phyloP scores from a whole-genome alignment of 371 early-diverging fungal genomes.

The Rhizopus sp. region DNA sequence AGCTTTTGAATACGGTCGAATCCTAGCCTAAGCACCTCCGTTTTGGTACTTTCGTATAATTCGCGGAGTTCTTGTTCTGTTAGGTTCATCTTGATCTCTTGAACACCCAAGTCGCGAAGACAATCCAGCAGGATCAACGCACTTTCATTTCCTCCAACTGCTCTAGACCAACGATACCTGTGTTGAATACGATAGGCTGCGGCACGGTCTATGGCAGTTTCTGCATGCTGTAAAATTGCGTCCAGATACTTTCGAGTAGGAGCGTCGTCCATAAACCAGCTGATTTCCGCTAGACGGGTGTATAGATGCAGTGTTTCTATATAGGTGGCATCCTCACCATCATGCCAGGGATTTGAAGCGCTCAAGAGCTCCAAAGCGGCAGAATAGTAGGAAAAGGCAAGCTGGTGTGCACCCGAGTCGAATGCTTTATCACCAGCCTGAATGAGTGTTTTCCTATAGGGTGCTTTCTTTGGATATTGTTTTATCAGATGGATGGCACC shows the following conservation, averaged over 20 bases:
- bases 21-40: constrained; percentile 36
- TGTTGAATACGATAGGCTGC: constrained; percentile 48
- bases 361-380: constrained; percentile 33
- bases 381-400: constrained; percentile 43
- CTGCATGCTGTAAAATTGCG: constrained; percentile 38
- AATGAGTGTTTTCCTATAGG: constrained; percentile 34
- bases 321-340: constrained; percentile 42
- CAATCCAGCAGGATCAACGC: constrained; percentile 40
- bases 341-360: constrained; percentile 35
- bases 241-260: constrained; percentile 26
- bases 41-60: constrained; percentile 32
- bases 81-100: constrained; percentile 30
- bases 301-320: constrained; percentile 46
- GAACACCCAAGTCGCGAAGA: constrained; percentile 40
- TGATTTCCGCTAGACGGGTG: constrained; percentile 45
- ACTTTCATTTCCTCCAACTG: constrained; percentile 30
- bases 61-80: constrained; percentile 23
- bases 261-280: constrained; percentile 42
- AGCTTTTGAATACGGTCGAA: constrained; percentile 33
- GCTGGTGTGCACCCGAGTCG: constrained; percentile 42
- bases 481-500: constrained; percentile 82
- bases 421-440: constrained; percentile 50
- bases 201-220: constrained; percentile 45
- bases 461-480: constrained; percentile 43
- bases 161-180: constrained; percentile 37